These are phyloP conservation scores for Hypoxylon fragiforme DNA, from an alignment of 495 filamentous ascomycete genomes.

Conservation along the genomic window DNA sequence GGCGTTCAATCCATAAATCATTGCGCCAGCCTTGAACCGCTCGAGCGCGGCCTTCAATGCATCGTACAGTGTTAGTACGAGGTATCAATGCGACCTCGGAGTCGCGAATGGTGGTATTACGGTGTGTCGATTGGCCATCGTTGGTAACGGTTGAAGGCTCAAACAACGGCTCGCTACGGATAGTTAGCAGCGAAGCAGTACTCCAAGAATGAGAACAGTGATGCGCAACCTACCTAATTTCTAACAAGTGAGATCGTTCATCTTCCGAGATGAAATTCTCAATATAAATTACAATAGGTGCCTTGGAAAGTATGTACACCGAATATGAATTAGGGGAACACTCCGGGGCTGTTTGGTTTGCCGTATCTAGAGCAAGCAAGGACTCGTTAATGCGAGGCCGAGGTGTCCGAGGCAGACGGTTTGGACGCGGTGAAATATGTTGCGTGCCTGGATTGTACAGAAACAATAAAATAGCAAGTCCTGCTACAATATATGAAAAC, in stretches of 20 bases:
- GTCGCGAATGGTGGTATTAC: conserved; percentile 45
- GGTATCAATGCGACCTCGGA: conserved; percentile 53
- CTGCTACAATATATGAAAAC: conserved; percentile 37
- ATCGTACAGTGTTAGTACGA: conserved; percentile 45
- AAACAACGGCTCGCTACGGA: conserved; percentile 44
- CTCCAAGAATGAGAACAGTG: background rate
- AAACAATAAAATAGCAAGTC: conserved; percentile 32
- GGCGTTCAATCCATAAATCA: conserved; percentile 49
- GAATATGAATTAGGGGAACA: conserved; percentile 43
- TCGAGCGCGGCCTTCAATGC: conserved; percentile 47
- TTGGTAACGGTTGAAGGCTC: conserved; percentile 49
- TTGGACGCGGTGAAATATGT: conserved; percentile 26
- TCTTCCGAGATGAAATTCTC: conserved; percentile 45
- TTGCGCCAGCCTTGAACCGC: conserved; percentile 52
- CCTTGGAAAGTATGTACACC: conserved; percentile 47
- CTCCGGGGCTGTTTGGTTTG: conserved; percentile 30
- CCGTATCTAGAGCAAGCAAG: conserved; percentile 45
- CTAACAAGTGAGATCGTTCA: conserved; percentile 46
- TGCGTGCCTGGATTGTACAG: conserved; percentile 30
- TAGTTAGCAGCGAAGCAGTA: background rate
- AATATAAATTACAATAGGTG: conserved; percentile 49
- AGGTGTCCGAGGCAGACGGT: conserved; percentile 39
- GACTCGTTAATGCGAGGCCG: conserved; percentile 47
- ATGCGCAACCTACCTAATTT: conserved; percentile 50
- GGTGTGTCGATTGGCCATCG: conserved; percentile 39